Conservation (phyloP, 352 stramenopile species). For the Globisporangium viniferum region DNA sequence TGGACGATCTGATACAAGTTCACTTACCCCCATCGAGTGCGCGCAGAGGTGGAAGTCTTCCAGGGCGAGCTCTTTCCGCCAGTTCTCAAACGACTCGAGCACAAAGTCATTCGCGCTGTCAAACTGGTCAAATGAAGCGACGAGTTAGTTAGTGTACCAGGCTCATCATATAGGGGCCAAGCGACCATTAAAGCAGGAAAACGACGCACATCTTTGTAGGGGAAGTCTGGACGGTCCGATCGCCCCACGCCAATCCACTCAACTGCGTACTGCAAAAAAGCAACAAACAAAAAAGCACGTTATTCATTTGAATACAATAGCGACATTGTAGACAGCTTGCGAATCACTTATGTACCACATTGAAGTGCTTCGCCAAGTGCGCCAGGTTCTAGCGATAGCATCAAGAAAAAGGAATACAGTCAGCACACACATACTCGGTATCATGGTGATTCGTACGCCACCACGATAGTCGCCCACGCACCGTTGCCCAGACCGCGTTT, state of each 20-base stretch:
- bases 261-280: conserved; percentile 59
- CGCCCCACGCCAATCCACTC: conserved; percentile 82
- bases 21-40: conserved; percentile 72
- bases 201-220: conserved; percentile 50
- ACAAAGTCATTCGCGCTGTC: conserved; percentile 78
- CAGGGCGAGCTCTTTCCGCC: conserved; percentile 70
- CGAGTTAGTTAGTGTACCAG: too few species aligned
- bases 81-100: conserved; percentile 65
- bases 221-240: conserved; percentile 74
- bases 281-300: neutral
- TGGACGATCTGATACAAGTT: too few species aligned
- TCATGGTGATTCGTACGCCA: neutral
- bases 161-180: too few species aligned
- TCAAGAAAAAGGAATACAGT: conserved; percentile 6
- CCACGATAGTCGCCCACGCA: conserved; percentile 10
- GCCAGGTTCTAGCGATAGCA: conserved; percentile 51
- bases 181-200: too few species aligned
- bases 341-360: conserved; percentile 52
- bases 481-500: conserved; percentile 81
- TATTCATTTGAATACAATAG: neutral
- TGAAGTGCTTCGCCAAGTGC: conserved; percentile 72
- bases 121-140: conserved; percentile 33
- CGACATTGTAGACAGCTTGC: neutral
- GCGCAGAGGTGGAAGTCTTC: conserved; percentile 69
- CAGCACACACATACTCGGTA: neutral